Evolutionary conservation across 805 yeast genomes (phyloP), one percentile per base, ranked within the genome.

Genomic region (Candida tibetensis): DNA sequence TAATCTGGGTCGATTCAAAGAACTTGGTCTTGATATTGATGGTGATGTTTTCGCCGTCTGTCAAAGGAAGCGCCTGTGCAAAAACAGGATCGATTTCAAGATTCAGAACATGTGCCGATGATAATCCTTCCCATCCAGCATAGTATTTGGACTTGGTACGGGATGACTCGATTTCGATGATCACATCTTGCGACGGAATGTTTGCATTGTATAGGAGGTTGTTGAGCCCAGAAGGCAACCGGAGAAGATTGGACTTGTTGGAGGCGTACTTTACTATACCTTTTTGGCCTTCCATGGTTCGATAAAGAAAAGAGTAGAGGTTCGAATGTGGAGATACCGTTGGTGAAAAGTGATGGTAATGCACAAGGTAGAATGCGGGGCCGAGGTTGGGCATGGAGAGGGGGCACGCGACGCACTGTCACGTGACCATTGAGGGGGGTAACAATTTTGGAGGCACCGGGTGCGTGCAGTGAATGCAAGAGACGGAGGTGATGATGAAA

Each of bases 81-180:
- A 82, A 81, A 0, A 71, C 54, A 0, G 90, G 81, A 51, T 87
- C 95, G 7, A 86, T 64, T 45, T 82, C 89, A 4, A 87, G 34
- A 2, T 58, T 42, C 19, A 55, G 58, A 0, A 61, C 44, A 5
- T 42, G 42, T 1, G 53, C 39, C 7, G 70, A 57, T 3, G 72
- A 56, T 68, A 76, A 64, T 2, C 89, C 89, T 10, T 82, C 68
- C 89, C 89, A 82, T 3, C 88, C 89, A 14, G 77, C 71, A 45
- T 70, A 81, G 3, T 37, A 49, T 40, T 51, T 64, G n/a, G n/a
- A n/a, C 21, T 34, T 49, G 28, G 40, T 51, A 19, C 47, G 49
- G 26, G 39, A 42, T 37, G 40, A 50, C 32, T 69, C 73, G 42
- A 50, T 44, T 47, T 80, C 81, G 2, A 82, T 57, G 3, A 81